Conservation (phyloP, 306 rosid species). For the Prunus mira region DNA sequence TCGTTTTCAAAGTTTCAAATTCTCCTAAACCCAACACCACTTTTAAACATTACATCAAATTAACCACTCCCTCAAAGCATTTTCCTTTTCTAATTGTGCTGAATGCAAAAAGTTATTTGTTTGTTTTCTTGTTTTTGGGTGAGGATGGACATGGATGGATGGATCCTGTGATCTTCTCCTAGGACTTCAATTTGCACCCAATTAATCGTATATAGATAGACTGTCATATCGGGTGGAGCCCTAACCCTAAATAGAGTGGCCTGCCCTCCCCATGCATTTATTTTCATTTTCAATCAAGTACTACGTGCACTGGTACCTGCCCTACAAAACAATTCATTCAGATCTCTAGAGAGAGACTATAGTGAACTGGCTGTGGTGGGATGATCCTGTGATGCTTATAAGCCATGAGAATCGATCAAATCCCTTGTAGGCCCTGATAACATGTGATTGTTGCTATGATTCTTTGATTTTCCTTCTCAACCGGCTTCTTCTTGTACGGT, state of each 20-base stretch:
- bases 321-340: neutral
- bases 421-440: constrained; percentile 22
- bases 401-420: constrained; percentile 1
- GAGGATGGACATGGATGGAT: neutral
- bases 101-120: neutral
- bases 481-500: constrained; percentile 2
- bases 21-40: neutral
- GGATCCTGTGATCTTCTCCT: neutral
- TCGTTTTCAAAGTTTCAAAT: neutral
- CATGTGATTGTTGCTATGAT: constrained; percentile 17
- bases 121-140: neutral
- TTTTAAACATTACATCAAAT: neutral
- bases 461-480: neutral
- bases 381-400: neutral
- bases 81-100: neutral
- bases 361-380: neutral
- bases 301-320: neutral
- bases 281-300: neutral
- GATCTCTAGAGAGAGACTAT: neutral
- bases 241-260: neutral
- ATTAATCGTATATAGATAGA: neutral
- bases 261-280: neutral
- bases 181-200: neutral
- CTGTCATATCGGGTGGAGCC: neutral
- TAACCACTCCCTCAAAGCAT: neutral